These are phyloP conservation scores for Murraya paniculata DNA, from an alignment of 345 rosid genomes.

Conservation along the genomic window DNA sequence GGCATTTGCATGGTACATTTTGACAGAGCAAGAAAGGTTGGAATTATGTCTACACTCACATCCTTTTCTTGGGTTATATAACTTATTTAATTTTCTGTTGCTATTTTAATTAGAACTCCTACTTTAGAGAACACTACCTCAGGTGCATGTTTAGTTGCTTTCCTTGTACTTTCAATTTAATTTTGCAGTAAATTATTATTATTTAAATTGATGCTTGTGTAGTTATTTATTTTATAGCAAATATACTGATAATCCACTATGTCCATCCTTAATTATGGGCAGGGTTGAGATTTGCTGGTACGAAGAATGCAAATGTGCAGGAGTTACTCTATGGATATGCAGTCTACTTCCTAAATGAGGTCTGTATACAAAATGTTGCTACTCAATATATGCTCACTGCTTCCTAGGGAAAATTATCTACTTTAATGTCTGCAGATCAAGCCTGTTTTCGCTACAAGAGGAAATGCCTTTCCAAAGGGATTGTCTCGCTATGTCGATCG, in stretches of 20 bases:
- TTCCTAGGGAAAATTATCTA: slow-evolving; percentile 12
- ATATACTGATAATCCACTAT: slow-evolving; percentile 4
- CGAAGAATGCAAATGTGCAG: slow-evolving; percentile 81
- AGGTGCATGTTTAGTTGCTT: not conserved
- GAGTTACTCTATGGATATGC: slow-evolving; percentile 83
- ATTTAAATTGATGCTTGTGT: not conserved
- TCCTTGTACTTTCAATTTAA: not conserved
- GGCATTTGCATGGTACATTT: not conserved
- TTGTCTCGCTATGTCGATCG: slow-evolving; percentile 79
- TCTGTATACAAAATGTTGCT: slow-evolving; percentile 29
- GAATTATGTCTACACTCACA: not conserved
- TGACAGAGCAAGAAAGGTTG: not conserved
- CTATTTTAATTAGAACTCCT: not conserved
- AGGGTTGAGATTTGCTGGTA: slow-evolving; percentile 94
- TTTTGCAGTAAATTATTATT: not conserved
- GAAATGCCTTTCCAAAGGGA: slow-evolving; percentile 65
- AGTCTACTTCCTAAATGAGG: slow-evolving; percentile 86
- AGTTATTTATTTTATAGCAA: not conserved
- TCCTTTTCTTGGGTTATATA: not conserved
- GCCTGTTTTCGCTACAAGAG: slow-evolving; percentile 55
- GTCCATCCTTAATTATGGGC: slow-evolving; percentile 28
- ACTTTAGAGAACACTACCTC: not conserved
- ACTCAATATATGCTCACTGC: slow-evolving; percentile 5
- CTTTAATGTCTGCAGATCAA: slow-evolving; percentile 61
- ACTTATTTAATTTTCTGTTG: not conserved